phyloP scores from a whole-genome alignment of 2,329 filamentous ascomycete species.

The Dothideomycetes sp. region DNA sequence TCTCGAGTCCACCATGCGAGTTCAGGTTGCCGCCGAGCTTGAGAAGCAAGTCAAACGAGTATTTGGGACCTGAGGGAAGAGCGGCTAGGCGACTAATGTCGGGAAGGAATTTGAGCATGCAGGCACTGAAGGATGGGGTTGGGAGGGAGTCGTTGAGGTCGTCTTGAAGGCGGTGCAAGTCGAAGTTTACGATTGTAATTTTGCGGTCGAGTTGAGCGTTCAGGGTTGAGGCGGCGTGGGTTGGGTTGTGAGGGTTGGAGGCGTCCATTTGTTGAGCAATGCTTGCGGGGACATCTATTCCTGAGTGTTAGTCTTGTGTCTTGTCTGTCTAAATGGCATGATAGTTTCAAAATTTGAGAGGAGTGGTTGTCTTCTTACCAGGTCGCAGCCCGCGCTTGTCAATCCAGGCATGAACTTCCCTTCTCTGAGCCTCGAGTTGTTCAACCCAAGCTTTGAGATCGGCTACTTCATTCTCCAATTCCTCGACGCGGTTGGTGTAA shows the following conservation, averaged over 20 bases:
- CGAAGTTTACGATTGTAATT: constrained; percentile 49
- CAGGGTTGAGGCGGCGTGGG: constrained; percentile 41
- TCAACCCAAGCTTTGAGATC: constrained; percentile 43
- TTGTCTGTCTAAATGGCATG: neutral
- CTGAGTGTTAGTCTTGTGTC: constrained; percentile 9
- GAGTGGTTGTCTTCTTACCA: constrained; percentile 28
- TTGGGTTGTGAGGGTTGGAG: constrained; percentile 30
- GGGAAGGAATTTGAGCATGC: constrained; percentile 47
- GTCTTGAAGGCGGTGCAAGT: constrained; percentile 47
- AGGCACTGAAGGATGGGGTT: constrained; percentile 43
- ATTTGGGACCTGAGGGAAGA: constrained; percentile 39
- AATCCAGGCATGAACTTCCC: constrained; percentile 46
- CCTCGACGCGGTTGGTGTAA: constrained; percentile 45
- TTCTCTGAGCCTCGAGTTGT: constrained; percentile 42
- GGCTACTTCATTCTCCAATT: constrained; percentile 41
- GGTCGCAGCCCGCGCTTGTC: constrained; percentile 46
- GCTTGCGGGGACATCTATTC: constrained; percentile 40
- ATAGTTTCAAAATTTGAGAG: neutral
- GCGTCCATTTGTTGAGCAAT: constrained; percentile 46
- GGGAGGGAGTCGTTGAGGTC: constrained; percentile 47
- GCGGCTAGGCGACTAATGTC: constrained; percentile 43
- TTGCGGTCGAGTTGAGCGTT: constrained; percentile 50
- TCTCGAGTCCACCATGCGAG: constrained; percentile 44
- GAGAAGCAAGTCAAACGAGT: constrained; percentile 46
- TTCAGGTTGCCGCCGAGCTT: constrained; percentile 49